Base-by-base conservation (phyloP, 2,329 filamentous ascomycete species). In the Neonectria punicea region DNA sequence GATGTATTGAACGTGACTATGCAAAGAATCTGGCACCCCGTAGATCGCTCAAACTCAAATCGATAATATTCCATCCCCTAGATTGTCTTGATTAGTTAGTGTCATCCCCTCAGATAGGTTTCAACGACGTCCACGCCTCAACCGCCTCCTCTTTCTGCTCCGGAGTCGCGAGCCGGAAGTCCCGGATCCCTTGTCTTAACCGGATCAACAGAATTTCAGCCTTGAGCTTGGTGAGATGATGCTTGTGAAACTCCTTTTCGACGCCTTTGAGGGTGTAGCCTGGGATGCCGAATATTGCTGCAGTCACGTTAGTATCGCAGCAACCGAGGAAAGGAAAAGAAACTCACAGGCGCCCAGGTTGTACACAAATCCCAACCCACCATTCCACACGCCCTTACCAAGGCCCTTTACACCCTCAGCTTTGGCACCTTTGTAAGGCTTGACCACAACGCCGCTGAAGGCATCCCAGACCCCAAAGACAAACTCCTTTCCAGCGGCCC, bases 391-490 rank as follows among this genome's bases (percentile, higher is more conserved):
- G 0, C 90, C 90, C 74, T 90, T 91, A 10, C 89, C 70, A 5
- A 91, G 81, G 1, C 92, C 92, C 8, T 82, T 83, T 2, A 81
- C 77, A 1, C 90, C 90, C 62, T 88, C 87, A 50, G 90, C 86
- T 73, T 86, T 88, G 1, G 87, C 87, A 3, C 89, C 90, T 56
- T 86, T 82, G 9, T 88, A 80, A 0, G 91, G 91, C 66, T 91
- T 89, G 0, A 84, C 88, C 4, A 91, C 83, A 16, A 93, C 78
- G 0, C 91, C 91, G 1, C 89, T 87, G 28, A 92, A 86, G 1
- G 90, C 91, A 70, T 92, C 90, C 75, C 88, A 93, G 9, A 92
- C 80, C 0, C 91, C 90, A 53, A 88, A 83, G 1, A 82, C 84
- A 61, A 91, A 86, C 72, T 89, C 88, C 77, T 89, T 90, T 3